Base-by-base conservation (phyloP, 306 rosid species). In the Gynostemma pentaphyllum region DNA sequence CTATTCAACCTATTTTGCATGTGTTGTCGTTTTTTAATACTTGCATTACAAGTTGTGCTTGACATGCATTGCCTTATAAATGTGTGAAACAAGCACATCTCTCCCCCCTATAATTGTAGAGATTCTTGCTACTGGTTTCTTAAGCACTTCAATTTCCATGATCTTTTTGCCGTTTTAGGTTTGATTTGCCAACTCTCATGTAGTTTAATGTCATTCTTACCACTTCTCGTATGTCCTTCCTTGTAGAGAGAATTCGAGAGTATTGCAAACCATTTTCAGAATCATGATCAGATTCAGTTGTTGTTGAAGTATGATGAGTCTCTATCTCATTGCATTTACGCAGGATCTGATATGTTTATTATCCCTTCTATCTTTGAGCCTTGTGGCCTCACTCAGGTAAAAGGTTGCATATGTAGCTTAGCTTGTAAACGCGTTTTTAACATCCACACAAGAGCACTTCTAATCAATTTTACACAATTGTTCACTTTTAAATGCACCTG, bases 281-380 rank as follows among this genome's bases (percentile, higher is more conserved):
- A 74, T 61, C 94, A 92, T 66, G 99, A 88, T 71, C 80, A 82
- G 22, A 49, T 78, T 69, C 86, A 87, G 49, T 71, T 92, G 80
- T 79, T 92, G 75, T 56, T 92, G 78, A 81, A 87, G 85, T 92
- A 88, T 75, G 99, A 92, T 0, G 99, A 86, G 60, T 65, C 94
- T 75, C 94, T 92, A 76, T 86, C 99, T 62, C 99, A 86, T 71
- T 67, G 78, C 80, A 92, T 92, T 66, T 88, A 50, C 67, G 95
- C 95, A 49, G 95, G 88, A 23, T 88, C 96, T 73, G 95, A 92
- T 78, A 86, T 92, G 95, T 82, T 92, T 83, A 82, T 86, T 69
- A 76, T 92, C 74, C 99, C 99, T 45, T 92, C 99, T 0, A 84
- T 92, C 81, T 92, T 92, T 66, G 99, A 92, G 80, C 99, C 99